phyloP scores from a whole-genome alignment of 2,329 filamentous ascomycete genomes.

The Sordariomycetes sp. region DNA sequence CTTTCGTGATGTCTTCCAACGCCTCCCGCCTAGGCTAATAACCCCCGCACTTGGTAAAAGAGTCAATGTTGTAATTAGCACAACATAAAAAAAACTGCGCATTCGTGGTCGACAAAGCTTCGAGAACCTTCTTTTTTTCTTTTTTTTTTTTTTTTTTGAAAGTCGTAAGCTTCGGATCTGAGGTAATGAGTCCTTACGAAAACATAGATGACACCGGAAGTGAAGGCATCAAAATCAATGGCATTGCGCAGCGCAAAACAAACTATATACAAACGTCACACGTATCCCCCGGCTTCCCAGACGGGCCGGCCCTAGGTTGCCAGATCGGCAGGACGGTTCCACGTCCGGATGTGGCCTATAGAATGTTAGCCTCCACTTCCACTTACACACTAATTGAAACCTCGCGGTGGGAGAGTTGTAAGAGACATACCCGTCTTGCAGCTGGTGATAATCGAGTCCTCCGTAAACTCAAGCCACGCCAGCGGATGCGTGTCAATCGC shows the following conservation, averaged over 20 bases:
- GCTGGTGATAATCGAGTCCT: conserved; percentile 84
- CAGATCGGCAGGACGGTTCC: conserved; percentile 44
- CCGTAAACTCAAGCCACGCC: conserved; percentile 85
- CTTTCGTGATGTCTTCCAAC: too few species aligned
- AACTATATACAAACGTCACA: background rate
- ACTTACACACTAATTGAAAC: background rate
- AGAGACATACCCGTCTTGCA: conserved; percentile 70
- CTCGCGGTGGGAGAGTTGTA: background rate
- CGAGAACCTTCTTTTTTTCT: too few species aligned
- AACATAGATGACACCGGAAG: too few species aligned
- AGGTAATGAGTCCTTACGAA: too few species aligned
- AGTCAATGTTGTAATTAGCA: too few species aligned
- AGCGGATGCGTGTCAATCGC: conserved; percentile 74
- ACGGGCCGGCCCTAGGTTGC: conserved; percentile 1
- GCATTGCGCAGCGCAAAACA: background rate
- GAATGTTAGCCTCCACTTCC: background rate
- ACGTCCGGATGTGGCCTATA: conserved; percentile 61
- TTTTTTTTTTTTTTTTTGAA: too few species aligned
- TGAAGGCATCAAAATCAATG: too few species aligned
- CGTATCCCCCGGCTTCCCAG: background rate
- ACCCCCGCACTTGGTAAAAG: too few species aligned
- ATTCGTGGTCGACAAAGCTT: too few species aligned
- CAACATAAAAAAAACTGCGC: too few species aligned
- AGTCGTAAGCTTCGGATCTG: too few species aligned
- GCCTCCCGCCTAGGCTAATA: too few species aligned